A percentile compares a stretch with the other conserved stretches of the same genome.
Evolutionary conservation across 352 stramenopile genomes (phyloP).

Genomic region (Globisporangium paddicum): DNA sequence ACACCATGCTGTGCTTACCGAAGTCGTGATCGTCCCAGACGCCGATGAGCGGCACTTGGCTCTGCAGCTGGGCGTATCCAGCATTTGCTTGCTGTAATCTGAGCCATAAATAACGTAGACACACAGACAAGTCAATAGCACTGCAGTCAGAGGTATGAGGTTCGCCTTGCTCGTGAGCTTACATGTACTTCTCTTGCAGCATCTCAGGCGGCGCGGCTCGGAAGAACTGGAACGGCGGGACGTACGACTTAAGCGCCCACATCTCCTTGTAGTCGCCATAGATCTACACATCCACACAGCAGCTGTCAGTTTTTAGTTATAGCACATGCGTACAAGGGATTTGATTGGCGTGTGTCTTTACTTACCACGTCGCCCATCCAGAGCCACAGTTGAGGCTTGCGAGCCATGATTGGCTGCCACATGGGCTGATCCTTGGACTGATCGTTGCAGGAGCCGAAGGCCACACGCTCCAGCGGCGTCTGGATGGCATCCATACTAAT

Average conservation of each 20-base stretch:
- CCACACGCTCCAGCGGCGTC: conserved; percentile 41
- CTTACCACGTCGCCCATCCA: conserved; percentile 84
- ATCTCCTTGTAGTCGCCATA: conserved; percentile 68
- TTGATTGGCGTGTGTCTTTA: neutral
- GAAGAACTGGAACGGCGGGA: conserved; percentile 52
- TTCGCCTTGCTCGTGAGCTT: neutral
- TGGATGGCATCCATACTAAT: conserved; percentile 14
- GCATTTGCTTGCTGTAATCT: conserved; percentile 56
- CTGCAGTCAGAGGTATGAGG: neutral
- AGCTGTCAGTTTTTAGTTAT: neutral
- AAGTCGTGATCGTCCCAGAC: conserved; percentile 90
- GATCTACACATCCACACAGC: conserved; percentile 29
- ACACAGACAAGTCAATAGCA: no score
- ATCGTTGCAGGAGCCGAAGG: conserved; percentile 84
- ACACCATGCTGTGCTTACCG: conserved; percentile 26
- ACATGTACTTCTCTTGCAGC: conserved; percentile 59
- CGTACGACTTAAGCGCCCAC: conserved; percentile 30
- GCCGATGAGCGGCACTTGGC: conserved; percentile 58
- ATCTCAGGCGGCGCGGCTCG: conserved; percentile 36
- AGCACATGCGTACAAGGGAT: neutral
- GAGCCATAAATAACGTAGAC: neutral
- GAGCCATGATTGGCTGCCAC: conserved; percentile 48
- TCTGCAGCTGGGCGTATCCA: conserved; percentile 51
- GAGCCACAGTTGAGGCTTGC: conserved; percentile 69
- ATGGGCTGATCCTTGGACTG: conserved; percentile 72